Base-by-base conservation (phyloP, 805 yeast species). In the Saccharomycopsis schoenii region DNA sequence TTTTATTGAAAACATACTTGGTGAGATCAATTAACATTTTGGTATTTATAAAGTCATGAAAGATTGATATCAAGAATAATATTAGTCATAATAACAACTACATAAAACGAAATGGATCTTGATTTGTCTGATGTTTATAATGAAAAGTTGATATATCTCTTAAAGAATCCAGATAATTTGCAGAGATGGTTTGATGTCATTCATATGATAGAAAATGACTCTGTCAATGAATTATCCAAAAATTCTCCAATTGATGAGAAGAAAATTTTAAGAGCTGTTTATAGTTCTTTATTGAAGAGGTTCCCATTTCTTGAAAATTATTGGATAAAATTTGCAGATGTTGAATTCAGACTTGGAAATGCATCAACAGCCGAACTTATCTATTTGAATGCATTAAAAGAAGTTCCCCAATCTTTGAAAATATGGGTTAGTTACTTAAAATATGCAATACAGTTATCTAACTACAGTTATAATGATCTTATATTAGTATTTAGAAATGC, bases 291-390 rank as follows among this genome's bases (percentile, higher is more conserved):
- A 14, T 71, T 84, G 15, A 68, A 69, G 1, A 74, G 75, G 56
- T 83, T 71, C 65, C 88, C 89, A 0, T 68, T 72, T 4, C 69
- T 79, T 37, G 82, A 78, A 63, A 80, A 79, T 55, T 81, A 81
- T 66, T 84, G 88, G 88, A 70, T 81, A n/a, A 73, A 77, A 43
- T 82, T 72, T 67, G 85, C 86, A 0, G 67, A 70, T 2, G 72
- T 78, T 75, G 79, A 77, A 64, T 79, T 76, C 64, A 71, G 69
- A 39, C 67, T 81, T 37, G 83, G 83, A 0, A 67, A 74, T 57
- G 74, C 81, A 0, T 71, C 70, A 0, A 60, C 63, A 2, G 76
- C 82, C 1, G 68, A 69, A 1, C 63, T 61, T 1, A 68, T 81
- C 1, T 83, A 73, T 64, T 63, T 71, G 37, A 64, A 71, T n/a